phyloP scores from a whole-genome alignment of 345 rosid genomes.

The Citrus trifoliata region DNA sequence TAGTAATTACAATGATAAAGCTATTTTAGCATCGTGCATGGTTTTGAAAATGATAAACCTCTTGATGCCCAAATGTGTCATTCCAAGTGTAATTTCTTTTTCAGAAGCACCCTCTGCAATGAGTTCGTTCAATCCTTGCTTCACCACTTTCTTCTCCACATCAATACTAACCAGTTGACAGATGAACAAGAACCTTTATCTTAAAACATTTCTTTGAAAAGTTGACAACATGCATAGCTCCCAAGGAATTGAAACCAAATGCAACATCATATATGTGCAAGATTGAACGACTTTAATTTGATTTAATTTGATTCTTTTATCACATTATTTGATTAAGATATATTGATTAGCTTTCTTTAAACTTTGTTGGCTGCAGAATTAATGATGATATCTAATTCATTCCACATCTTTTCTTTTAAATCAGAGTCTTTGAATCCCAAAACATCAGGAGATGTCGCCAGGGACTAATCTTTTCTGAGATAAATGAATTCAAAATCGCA shows the following conservation, averaged over 20 bases:
- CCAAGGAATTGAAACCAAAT: slow-evolving; percentile 49
- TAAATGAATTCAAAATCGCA: too few species aligned
- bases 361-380: slow-evolving; percentile 69
- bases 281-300: too few species aligned
- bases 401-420: slow-evolving; percentile 39
- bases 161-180: slow-evolving; percentile 53
- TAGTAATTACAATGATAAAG: too few species aligned
- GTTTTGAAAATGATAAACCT: too few species aligned
- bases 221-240: slow-evolving; percentile 34
- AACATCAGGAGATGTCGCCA: too few species aligned
- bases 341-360: slow-evolving; percentile 57
- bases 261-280: slow-evolving; percentile 52
- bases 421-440: slow-evolving; percentile 10
- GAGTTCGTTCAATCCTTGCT: slow-evolving; percentile 44
- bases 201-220: slow-evolving; percentile 46
- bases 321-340: too few species aligned
- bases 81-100: slow-evolving; percentile 29
- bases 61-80: neutral
- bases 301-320: too few species aligned
- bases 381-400: slow-evolving; percentile 47
- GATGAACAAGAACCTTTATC: slow-evolving; percentile 36
- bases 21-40: too few species aligned
- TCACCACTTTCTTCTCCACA: slow-evolving; percentile 38
- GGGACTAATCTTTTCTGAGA: too few species aligned
- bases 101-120: slow-evolving; percentile 28